Conservation (phyloP, 2,329 filamentous ascomycete species). For the Claviceps humidiphila region DNA sequence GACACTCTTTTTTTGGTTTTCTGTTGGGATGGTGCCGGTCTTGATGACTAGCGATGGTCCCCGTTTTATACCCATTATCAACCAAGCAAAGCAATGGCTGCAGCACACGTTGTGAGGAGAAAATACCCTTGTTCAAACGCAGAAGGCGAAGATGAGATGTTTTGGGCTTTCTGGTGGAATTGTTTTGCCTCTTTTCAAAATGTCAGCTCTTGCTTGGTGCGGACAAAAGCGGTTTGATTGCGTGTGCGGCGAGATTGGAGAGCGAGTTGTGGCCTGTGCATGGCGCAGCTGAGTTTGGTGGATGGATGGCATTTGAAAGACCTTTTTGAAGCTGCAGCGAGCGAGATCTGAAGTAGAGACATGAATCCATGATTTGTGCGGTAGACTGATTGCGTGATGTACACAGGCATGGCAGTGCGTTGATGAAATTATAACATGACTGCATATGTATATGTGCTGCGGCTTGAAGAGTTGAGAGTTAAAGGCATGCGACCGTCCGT, state of each 20-base stretch:
- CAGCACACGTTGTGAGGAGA: slow-evolving; percentile 15
- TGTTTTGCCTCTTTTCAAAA: not conserved
- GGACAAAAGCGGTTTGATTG: not conserved
- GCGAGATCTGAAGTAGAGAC: not conserved
- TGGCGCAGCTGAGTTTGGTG: not conserved
- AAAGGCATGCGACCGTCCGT: no score
- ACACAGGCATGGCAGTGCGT: not conserved
- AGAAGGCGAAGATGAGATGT: not conserved
- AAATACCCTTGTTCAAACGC: slow-evolving; percentile 18
- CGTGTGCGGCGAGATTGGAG: not conserved
- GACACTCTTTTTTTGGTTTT: slow-evolving; percentile 8
- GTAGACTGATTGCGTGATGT: not conserved
- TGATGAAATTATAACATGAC: not conserved
- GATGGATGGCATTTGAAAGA: not conserved
- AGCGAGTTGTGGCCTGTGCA: not conserved
- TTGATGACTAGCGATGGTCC: slow-evolving; percentile 20
- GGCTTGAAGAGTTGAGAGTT: not conserved
- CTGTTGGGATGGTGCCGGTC: slow-evolving; percentile 12
- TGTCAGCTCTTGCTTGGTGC: not conserved
- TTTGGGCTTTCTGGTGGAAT: not conserved
- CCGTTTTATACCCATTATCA: slow-evolving; percentile 23
- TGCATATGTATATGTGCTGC: not conserved
- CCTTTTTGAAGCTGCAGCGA: not conserved
- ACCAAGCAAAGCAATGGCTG: slow-evolving; percentile 16
- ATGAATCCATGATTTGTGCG: not conserved